Evolutionary conservation across 2,329 filamentous ascomycete genomes (phyloP), one percentile per base, ranked within the genome.

Genomic region (Aspergillus awamori): DNA sequence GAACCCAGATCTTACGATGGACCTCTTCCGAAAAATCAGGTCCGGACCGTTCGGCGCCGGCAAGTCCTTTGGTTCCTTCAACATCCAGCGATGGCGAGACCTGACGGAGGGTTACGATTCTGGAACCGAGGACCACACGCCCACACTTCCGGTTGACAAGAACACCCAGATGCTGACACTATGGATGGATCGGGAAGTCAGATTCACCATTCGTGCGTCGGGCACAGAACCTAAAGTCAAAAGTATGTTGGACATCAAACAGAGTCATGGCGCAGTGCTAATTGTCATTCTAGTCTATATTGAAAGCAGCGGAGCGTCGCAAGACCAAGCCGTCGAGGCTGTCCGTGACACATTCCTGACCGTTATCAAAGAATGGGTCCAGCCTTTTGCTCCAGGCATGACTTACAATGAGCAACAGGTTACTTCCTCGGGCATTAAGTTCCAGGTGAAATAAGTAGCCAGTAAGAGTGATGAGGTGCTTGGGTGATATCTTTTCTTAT

Each of bases 181-280:
- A 39, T 86, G 86, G 77, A 71, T 88, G 43, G 81, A 85, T 28
- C 81, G 81, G 20, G 73, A 76, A 26, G 70, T 87, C 11, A 80
- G 83, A 24, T 87, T 88, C 66, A 88, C 86, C 2, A 79, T 87
- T 22, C 75, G 86, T 66, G 85, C 82, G 1, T 87, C 85, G 2
- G 86, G 86, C 2, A 89, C 87, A 2, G 87, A 89, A 72, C 87
- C 87, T 0, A 89, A 89, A 78, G 87, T 89, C 63, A 89, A 89
- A 69, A 73, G 81, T 82, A 70, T 70, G 77, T 71, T 59, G 48
- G n/a, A 39, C 8, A 36, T 54, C 4, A 4, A 22, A 8, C 13
- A n/a, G 43, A n/a, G 7, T 36, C 33, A 10, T 13, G 8, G 22
- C 15, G 3, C 11, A n/a, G 13, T 33, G 26, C 41, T 65, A 63